These are phyloP conservation scores for Sporothrix humicola DNA, from an alignment of 2,329 filamentous ascomycete species.

Conservation along the genomic window DNA sequence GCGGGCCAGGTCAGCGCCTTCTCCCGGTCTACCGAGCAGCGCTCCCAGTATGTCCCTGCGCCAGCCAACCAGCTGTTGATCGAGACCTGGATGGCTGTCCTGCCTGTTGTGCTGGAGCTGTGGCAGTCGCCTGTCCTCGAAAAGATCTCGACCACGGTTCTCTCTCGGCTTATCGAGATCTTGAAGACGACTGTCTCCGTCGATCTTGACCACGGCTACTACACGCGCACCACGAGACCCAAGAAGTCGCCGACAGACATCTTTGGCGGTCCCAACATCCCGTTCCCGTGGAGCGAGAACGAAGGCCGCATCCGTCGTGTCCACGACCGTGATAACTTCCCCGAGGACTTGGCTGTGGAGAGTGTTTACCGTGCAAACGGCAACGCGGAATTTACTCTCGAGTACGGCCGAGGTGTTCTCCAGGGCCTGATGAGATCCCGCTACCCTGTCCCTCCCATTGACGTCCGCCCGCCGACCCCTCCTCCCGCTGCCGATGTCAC, in stretches of 20 bases:
- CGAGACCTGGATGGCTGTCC: slow-evolving; percentile 79
- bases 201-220: slow-evolving; percentile 66
- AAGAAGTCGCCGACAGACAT: slow-evolving; percentile 28
- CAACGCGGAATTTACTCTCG: slow-evolving; percentile 61
- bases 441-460: slow-evolving; percentile 69
- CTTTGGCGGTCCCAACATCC: slow-evolving; percentile 51
- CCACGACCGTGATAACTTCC: slow-evolving; percentile 53
- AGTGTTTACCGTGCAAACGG: slow-evolving; percentile 84
- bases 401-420: slow-evolving; percentile 75
- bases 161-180: slow-evolving; percentile 82
- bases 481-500: background rate
- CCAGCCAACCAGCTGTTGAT: slow-evolving; percentile 76
- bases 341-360: slow-evolving; percentile 72
- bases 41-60: slow-evolving; percentile 41
- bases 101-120: slow-evolving; percentile 76
- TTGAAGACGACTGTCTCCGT: slow-evolving; percentile 76
- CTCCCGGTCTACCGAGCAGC: slow-evolving; percentile 49
- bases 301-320: slow-evolving; percentile 42
- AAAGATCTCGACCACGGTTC: slow-evolving; percentile 72
- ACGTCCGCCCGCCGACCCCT: slow-evolving; percentile 44
- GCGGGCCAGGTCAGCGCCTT: slow-evolving; percentile 59
- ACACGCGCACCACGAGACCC: slow-evolving; percentile 16
- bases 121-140: slow-evolving; percentile 89
- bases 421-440: slow-evolving; percentile 63
- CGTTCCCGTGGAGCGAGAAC: slow-evolving; percentile 56